Base-by-base conservation (phyloP, 805 yeast genomes). In the Ascoidea asiatica region DNA sequence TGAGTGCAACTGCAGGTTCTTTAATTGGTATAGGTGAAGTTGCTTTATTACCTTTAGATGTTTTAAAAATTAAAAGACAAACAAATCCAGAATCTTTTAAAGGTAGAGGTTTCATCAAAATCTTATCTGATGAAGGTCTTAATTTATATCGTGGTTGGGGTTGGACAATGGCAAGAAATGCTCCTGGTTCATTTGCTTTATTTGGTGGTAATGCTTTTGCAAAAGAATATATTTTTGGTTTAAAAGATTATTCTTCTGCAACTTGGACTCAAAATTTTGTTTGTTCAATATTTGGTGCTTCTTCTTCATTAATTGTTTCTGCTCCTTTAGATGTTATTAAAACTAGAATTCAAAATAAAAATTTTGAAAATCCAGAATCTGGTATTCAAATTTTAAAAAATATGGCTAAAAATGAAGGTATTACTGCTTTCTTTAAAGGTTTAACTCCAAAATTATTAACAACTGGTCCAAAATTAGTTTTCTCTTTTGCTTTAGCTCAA, bases 141-240 rank as follows among this genome's bases (percentile, higher is more conserved):
- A 87, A 92, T 20, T 72, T 92, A 54, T 92, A 92, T 70, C 75
- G 96, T 62, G 99, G 99, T 53, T 89, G 97, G 95, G 97, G 97
- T 47, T 92, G 99, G 99, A 92, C 99, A 48, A 95, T 95, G 54
- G 99, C 99, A 39, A 82, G 99, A 76, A 92, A 92, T 62, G 97
- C 97, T 2, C 99, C 99, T 37, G 99, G 99, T 48, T 87, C 96
- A 2, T 92, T 92, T 60, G 95, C 97, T 17, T 71, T 92, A 46
- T 92, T 92, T 55, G 99, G 99, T 54, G 99, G 97, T 67, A 88
- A 90, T 60, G 95, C 99, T 15, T 92, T 92, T 61, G 97, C 98
- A 49, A 92, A 92, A 69, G 99, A 92, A 67, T 92, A 86, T 68
- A 76, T 92, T 48, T 78, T 87, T 55, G 89, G 89, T 15, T 73